A percentile compares a stretch with the other conserved stretches of the same genome.
phyloP scores from a whole-genome alignment of 768 basidiomycete genomes.

The Tylopilus balloui region DNA sequence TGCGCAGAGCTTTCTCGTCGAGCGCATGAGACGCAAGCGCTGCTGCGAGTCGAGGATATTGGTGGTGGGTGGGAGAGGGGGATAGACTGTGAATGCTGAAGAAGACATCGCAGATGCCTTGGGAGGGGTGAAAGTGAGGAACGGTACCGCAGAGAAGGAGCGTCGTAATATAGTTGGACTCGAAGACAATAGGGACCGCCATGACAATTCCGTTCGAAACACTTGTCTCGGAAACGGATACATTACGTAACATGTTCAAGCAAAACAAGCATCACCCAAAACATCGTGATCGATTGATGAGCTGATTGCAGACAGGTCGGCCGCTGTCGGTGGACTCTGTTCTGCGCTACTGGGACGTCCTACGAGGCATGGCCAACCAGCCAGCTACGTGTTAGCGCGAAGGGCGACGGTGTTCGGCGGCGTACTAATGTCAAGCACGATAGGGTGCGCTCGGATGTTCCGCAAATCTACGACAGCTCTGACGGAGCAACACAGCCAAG shows the following conservation, averaged over 20 bases:
- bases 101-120: constrained; percentile 22
- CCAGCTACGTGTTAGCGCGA: no score
- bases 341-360: no score
- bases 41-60: constrained; percentile 31
- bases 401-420: no score
- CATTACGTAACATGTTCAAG: constrained; percentile 10
- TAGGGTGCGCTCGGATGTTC: background rate
- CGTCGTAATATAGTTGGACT: constrained; percentile 4
- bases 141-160: background rate
- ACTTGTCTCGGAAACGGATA: constrained; percentile 15
- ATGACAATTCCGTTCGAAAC: constrained; percentile 2
- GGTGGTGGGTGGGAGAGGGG: constrained; percentile 33
- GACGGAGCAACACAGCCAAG: background rate
- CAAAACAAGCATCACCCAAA: background rate
- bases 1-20: constrained; percentile 35
- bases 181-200: constrained; percentile 9
- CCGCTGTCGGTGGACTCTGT: no score
- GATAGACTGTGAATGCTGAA: constrained; percentile 13
- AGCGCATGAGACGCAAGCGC: constrained; percentile 35
- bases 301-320: no score
- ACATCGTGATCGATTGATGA: no score
- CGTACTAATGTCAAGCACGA: no score
- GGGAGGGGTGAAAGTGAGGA: background rate
- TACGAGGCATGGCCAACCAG: background rate
- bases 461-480: background rate